Percentiles rank a stretch among this genome's conserved stretches.
Evolutionary conservation across 176 grass and related monocot species (phyloP).

Genomic region (Avena insularis): DNA sequence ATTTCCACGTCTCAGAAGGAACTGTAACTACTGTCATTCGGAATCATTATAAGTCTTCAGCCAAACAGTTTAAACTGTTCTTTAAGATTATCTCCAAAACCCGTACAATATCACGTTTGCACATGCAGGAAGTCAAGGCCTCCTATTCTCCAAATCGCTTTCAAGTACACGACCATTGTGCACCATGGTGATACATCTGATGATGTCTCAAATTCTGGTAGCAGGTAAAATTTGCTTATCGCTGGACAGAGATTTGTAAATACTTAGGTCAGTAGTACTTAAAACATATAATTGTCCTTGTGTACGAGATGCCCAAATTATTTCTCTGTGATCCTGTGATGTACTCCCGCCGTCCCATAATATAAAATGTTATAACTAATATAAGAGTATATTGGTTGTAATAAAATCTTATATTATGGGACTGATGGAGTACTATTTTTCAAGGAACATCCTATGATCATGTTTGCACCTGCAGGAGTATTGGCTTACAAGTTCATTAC

Average conservation of each 20-base stretch:
- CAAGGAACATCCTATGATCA: neutral
- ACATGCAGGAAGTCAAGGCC: constrained; percentile 53
- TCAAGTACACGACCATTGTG: constrained; percentile 86
- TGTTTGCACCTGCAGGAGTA: neutral
- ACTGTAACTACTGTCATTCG: constrained; percentile 1
- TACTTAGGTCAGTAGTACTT: neutral
- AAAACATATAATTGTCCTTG: neutral
- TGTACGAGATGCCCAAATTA: constrained; percentile 23
- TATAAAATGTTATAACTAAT: no score
- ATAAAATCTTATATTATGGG: no score
- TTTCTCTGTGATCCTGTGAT: neutral
- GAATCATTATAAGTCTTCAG: constrained; percentile 10
- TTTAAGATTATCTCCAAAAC: constrained; percentile 34
- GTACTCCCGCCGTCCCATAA: neutral
- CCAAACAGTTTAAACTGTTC: constrained; percentile 21
- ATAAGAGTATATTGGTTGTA: no score
- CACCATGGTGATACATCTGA: constrained; percentile 53
- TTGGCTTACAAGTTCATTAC: constrained; percentile 16
- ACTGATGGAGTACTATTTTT: neutral
- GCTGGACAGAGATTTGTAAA: constrained; percentile 17
- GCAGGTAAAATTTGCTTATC: constrained; percentile 46
- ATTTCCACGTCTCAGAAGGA: neutral
- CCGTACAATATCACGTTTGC: neutral
- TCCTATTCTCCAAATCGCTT: constrained; percentile 91
- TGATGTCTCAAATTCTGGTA: constrained; percentile 40